Evolutionary conservation across 179 eudicot genomes (phyloP), one percentile per base, ranked within the genome.

Genomic region (Camellia oleifera): DNA sequence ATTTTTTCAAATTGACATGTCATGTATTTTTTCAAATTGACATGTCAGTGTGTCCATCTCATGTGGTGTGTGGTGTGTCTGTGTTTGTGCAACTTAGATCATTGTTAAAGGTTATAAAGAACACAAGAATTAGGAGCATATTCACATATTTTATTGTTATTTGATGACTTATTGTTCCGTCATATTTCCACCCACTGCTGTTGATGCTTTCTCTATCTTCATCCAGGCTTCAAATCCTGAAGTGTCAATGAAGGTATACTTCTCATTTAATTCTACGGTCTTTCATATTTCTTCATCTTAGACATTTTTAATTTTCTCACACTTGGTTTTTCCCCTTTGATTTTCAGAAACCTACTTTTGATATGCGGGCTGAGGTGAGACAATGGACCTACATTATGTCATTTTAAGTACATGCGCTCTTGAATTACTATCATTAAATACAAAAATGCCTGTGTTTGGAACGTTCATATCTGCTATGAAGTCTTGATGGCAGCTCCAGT

Each of bases 321-420:
- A 50, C 17, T 71, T 64, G 4, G 12, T 5, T 5, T 63, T 67
- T 77, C 50, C 57, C 61, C 32, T 53, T 23, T 85, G 60, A 13
- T 68, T 61, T 76, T 58, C 89, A 90, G 93, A 83, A 75, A 74
- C 85, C 65, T 54, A 79, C 60, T 42, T 83, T 90, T 57, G 93
- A 92, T 76, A 81, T 84, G 75, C 92, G 98, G 75, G 80, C 88
- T 61, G 92, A 88, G 94, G 98, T 94, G 81, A 89, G 88, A 67
- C 26, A 56, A 15, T 7, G 18, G 65, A 26, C 7, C 13, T 48
- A 44, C 44, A 17, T 17, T 42, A 8, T 2, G 12, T n/a, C 45
- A 3, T 7, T 2, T 14, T 53, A 5, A 0, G 52, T 14, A 18
- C 64, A 9, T 26, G n/a, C 20, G 40, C 9, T 76, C 13, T 72